Evolutionary conservation across 805 yeast genomes (phyloP), one percentile per base, ranked within the genome.

Genomic region (Candida bentonensis): DNA sequence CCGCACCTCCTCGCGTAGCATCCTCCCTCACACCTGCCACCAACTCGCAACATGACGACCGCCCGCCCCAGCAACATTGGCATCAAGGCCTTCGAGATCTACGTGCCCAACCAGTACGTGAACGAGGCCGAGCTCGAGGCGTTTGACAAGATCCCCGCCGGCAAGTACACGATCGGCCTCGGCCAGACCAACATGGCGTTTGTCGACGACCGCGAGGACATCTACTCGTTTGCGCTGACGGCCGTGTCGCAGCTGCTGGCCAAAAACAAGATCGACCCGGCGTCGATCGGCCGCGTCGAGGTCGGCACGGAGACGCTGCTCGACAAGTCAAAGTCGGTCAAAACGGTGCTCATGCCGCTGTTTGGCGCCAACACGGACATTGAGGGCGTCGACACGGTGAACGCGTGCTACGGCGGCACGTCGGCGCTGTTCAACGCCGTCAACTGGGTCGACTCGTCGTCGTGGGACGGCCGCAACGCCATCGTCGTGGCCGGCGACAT

Each of bases 381-480:
- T 55, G 98, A 92, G 69, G 98, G 98, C 66, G 71, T 92, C 50
- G 98, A 92, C 67, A 87, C 95, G 52, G 64, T 87, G 57, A 92
- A 92, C 65, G 98, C 98, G 25, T 92, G 98, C 70, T 92, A 92
- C 66, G 98, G 98, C 65, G 98, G 97, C 65, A 89, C 97, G 51
- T 78, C 79, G 57, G 97, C 98, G 9, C 75, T 92, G 23, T 79
- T 92, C 71, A 92, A 89, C 69, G 77, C 96, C 13, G 64, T 92
- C 57, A 87, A 87, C 75, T 92, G 98, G 97, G 66, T 92, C 53
- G 96, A 92, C 69, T 85, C 96, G 25, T 77, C 85, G 23, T 73
- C 89, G 39, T 92, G 98, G 98, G 98, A 92, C 60, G 98, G 98
- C 51, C 79, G 97, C 65, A 87, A 89, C 59, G 97, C 97, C 46